Conservation (phyloP, 768 basidiomycete species). For the Lactifluus volemus region DNA sequence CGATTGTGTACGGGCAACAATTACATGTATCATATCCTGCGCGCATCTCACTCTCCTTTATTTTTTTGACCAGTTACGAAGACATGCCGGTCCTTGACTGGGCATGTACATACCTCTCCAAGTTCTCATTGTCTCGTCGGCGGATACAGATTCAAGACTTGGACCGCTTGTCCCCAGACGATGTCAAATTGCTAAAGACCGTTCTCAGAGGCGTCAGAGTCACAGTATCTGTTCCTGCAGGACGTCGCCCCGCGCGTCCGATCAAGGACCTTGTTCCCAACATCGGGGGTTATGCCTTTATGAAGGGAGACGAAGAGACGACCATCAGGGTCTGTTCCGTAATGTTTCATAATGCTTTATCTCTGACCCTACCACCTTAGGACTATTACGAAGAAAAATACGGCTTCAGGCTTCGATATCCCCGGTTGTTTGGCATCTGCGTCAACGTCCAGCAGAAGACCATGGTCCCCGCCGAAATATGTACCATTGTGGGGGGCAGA, state of each 20-base stretch:
- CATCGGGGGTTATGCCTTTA: conserved; percentile 5
- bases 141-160: neutral
- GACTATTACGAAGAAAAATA: conserved; percentile 11
- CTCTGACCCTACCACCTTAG: neutral
- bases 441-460: conserved; percentile 5
- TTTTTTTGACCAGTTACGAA: conserved; percentile 3
- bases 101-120: conserved; percentile 9
- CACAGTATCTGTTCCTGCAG: conserved; percentile 6
- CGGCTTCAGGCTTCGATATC: conserved; percentile 5
- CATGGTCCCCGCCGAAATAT: conserved; percentile 17
- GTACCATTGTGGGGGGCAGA: conserved; percentile 18
- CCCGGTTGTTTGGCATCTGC: conserved; percentile 11
- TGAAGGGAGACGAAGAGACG: conserved; percentile 7
- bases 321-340: conserved; percentile 7
- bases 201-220: conserved; percentile 9
- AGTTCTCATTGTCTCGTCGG: neutral
- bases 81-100: conserved; percentile 16
- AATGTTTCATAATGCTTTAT: neutral
- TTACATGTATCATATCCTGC: neutral
- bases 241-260: conserved; percentile 5
- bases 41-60: neutral
- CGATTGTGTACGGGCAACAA: neutral
- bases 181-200: conserved; percentile 7
- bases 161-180: neutral
- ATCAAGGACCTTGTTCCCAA: conserved; percentile 12